Evolutionary conservation across 495 filamentous ascomycete species (phyloP), one percentile per base, ranked within the genome.

Genomic region (Stereocaulon alpinum): DNA sequence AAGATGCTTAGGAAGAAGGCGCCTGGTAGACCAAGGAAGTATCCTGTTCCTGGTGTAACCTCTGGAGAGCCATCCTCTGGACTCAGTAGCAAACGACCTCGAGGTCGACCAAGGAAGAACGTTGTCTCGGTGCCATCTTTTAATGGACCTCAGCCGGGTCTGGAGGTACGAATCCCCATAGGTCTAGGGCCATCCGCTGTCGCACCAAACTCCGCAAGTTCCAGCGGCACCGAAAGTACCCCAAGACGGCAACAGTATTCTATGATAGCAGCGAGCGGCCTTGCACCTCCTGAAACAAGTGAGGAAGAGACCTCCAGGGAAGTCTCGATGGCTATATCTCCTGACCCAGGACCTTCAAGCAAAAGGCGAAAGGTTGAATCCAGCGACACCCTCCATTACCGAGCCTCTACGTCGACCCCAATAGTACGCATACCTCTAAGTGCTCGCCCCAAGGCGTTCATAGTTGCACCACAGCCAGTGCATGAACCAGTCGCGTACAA

Each of bases 201-300:
- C 2, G 3, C 2, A 14, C 1, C 45, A 27, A 18, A n/a, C n/a
- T 20, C 47, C 0, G 47, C 50, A 20, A 11, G 0, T 1, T 37
- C 49, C 24, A 29, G 40, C 11, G 47, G 32, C 0, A 40, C 14
- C 0, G 27, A 40, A 2, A 5, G 3, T 5, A 24, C 41, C 6
- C 51, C 37, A 17, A 55, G 34, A 54, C 58, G 30, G 11, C 7
- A 0, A 34, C 58, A 45, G 41, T 64, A 64, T 48, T 61, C 62
- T 7, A 64, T 64, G 62, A 40, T 64, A 4, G 40, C 54, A 12
- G 62, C 62, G 6, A 64, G 62, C 34, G 54, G 62, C 17, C 45
- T 61, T 15, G 54, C 41, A 3, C 62, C 59, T 6, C 41, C 52
- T 6, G 55, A 53, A 0, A 54, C 29, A 24, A 37, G 27, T 30